Conservation (phyloP, 2,329 filamentous ascomycete genomes). For the Davidsoniella eucalypti region DNA sequence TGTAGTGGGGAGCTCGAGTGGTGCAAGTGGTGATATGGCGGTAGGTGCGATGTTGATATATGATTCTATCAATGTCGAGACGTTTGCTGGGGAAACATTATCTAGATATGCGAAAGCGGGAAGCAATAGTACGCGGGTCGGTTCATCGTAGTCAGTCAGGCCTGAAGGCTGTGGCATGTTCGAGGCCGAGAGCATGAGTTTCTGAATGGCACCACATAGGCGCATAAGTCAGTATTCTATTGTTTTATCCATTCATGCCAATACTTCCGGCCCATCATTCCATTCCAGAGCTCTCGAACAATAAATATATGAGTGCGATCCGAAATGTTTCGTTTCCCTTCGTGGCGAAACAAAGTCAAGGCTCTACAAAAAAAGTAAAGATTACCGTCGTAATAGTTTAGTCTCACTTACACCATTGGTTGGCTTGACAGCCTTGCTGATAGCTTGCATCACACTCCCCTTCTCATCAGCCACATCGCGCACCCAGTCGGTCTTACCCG, state of each 20-base stretch:
- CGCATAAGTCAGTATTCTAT: neutral
- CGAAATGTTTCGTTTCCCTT: no score
- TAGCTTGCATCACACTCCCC: constrained; percentile 67
- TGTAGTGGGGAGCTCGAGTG: constrained; percentile 23
- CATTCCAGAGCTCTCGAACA: no score
- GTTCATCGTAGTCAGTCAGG: constrained; percentile 43
- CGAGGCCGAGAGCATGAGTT: constrained; percentile 78
- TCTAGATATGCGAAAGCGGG: constrained; percentile 73
- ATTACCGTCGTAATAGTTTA: neutral
- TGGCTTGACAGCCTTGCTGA: constrained; percentile 41
- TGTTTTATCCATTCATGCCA: neutral
- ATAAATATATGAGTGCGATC: no score
- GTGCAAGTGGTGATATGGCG: constrained; percentile 45
- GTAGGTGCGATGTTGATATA: constrained; percentile 61
- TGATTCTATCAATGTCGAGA: constrained; percentile 51
- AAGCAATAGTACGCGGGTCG: constrained; percentile 68
- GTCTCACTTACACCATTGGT: constrained; percentile 46
- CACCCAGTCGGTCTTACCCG: constrained; percentile 93
- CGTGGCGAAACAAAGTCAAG: neutral
- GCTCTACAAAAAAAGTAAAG: neutral
- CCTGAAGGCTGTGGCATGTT: constrained; percentile 71
- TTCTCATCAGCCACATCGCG: constrained; percentile 76
- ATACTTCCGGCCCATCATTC: no score
- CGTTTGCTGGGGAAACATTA: constrained; percentile 61
- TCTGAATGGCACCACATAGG: constrained; percentile 27